These are phyloP conservation scores for Ceratorhiza oryzae-sativae DNA, from an alignment of 1,284 basidiomycete genomes.

Conservation along the genomic window DNA sequence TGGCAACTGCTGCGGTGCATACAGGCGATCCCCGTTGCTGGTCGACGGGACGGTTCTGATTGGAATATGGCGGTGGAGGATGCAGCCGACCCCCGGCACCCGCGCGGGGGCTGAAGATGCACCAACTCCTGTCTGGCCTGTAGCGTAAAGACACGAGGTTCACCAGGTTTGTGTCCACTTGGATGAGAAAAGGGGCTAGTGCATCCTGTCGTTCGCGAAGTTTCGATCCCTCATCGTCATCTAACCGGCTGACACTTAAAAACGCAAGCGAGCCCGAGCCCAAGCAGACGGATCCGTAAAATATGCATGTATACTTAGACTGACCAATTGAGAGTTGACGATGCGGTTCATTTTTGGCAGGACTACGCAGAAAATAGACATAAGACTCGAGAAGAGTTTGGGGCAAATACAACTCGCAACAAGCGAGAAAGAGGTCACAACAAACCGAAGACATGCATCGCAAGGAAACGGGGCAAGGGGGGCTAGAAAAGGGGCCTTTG, in stretches of 20 bases:
- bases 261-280: background rate
- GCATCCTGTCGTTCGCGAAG: background rate
- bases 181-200: background rate
- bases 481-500: background rate
- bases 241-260: background rate
- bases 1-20: conserved; percentile 3
- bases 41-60: too few species aligned
- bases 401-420: conserved; percentile 30
- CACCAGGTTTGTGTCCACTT: background rate
- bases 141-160: conserved; percentile 14
- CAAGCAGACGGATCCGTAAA: background rate
- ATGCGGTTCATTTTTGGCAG: background rate
- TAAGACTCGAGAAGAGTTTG: background rate
- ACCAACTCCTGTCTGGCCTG: background rate
- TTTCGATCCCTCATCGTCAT: too few species aligned
- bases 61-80: background rate
- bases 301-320: background rate
- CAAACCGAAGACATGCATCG: background rate
- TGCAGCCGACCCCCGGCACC: background rate
- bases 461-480: background rate
- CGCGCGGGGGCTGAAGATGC: background rate
- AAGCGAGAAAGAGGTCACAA: conserved; percentile 13
- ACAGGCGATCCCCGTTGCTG: too few species aligned
- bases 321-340: background rate
- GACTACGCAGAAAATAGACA: background rate